Base-by-base conservation (phyloP, 2,329 filamentous ascomycete genomes). In the Geoglossum cookeanum region DNA sequence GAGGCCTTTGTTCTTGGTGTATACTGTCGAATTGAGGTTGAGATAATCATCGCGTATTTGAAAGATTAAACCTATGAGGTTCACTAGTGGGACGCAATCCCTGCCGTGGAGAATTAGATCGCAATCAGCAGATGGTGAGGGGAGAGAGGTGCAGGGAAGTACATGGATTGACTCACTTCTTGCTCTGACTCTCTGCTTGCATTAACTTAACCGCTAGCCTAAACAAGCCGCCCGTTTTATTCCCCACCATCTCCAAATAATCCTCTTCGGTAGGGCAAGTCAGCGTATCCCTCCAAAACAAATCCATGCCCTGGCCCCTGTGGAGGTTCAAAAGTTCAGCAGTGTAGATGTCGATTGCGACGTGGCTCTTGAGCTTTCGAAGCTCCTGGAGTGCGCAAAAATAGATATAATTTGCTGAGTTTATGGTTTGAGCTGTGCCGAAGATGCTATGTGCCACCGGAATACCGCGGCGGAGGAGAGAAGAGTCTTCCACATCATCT, bases 21-120 rank as follows among this genome's bases (percentile, higher is more conserved):
- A 96, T 65, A 65, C 68, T 1, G 69, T 66, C 45, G 72, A 67
- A 56, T 69, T 70, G 48, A 98, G 80, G 68, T 97, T 97, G 69
- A 89, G 81, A 72, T 95, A 95, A 76, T 98, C 92, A 73, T 91
- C 87, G 64, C 86, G 80, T 71, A 94, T 92, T 70, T 94, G 88
- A 75, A 89, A 94, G 68, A 92, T 81, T 58, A 92, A 79, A 35
- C 88, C 88, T 58, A 94, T 80, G 35, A 88, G 75, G 69, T 89
- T 94, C 65, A 94, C 87, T 17, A 98, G 80, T 17, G 87, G 84
- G 37, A 88, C 79, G 70, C 85, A 91, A 73, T 91, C 84, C 55
- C 75, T 75, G 58, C 17, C n/a, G n/a, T 15, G 27, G 6, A 55
- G 13, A 30, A 57, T 9, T 29, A 27, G 22, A n/a, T 15, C 42